Base-by-base conservation (phyloP, 2,329 filamentous ascomycete species). In the Botrytis hyacinthi region DNA sequence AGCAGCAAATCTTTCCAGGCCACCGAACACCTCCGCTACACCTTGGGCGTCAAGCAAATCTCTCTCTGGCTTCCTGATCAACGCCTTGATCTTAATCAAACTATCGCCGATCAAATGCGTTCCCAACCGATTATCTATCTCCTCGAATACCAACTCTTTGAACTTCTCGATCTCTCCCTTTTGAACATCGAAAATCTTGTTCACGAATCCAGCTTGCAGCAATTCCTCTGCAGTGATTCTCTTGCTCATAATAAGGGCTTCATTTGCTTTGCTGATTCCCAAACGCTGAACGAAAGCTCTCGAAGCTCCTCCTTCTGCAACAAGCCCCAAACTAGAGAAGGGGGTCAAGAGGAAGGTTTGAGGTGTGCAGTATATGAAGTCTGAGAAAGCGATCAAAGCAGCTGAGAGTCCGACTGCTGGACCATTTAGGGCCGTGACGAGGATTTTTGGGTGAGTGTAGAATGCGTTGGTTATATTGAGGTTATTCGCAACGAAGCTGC, bases 401-500 rank as follows among this genome's bases (percentile, higher is more conserved):
- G 95, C 96, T 2, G 92, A 93, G 46, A 98, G 90, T 9, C 96
- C 96, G 71, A 99, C 87, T 18, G 91, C 94, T 9, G 96, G 96
- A 4, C 95, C 96, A 84, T 98, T 98, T 77, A 98, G 90, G 0
- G 93, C 96, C 0, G 91, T 91, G 74, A 98, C 88, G 37, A 98
- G 92, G 83, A 98, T 92, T 85, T 98, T 98, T 78, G 94, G 93
- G 84, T 98, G 96, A 22, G 90, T 91, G 85, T 96, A 95, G 85
- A 98, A 97, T 78, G 94, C 91, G 79, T 93, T 91, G 3, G 95
- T 96, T 79, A 93, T 88, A 86, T 97, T 93, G 73, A 98, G 88
- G 86, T 98, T 98, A 86, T 92, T 92, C 77, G 91, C 86, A 18
- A 93, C 92, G 83, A 98, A 97, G 80, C 81, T 85, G 70, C 87